A percentile compares a stretch with the other conserved stretches of the same genome.
Conservation (phyloP, 2,329 filamentous ascomycete species). For the Hymenotorrendiella dingleyae region DNA sequence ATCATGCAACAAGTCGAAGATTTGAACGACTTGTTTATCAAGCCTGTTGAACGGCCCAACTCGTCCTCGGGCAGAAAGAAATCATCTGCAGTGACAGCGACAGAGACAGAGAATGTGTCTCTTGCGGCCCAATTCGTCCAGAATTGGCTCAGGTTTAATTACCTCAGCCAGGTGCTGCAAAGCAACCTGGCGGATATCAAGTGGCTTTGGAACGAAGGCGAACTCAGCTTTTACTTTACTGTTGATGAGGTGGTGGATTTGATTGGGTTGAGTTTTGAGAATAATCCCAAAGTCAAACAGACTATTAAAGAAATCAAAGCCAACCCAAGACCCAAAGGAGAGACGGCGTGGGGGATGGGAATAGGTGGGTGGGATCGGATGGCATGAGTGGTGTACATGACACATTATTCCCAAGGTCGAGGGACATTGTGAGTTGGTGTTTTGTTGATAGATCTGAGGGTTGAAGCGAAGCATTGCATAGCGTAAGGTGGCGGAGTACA, state of each 20-base stretch:
- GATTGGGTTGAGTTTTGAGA: conserved; percentile 58
- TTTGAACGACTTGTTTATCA: conserved; percentile 55
- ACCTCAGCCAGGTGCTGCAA: conserved; percentile 58
- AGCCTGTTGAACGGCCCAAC: conserved; percentile 20
- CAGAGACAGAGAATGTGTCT: too few species aligned
- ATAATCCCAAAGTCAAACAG: conserved; percentile 51
- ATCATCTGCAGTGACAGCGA: conserved; percentile 6
- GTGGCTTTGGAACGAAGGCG: conserved; percentile 60
- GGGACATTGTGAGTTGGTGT: too few species aligned
- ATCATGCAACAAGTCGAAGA: conserved; percentile 51
- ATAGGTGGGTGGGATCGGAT: not conserved
- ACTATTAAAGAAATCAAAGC: conserved; percentile 52
- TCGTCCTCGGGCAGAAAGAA: not conserved
- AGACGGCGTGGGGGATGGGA: conserved; percentile 35
- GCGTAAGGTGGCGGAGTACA: too few species aligned
- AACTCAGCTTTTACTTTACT: conserved; percentile 58
- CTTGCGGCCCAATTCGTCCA: conserved; percentile 55
- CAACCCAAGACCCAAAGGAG: too few species aligned
- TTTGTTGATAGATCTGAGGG: too few species aligned
- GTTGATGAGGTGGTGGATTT: conserved; percentile 56
- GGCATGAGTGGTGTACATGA: too few species aligned
- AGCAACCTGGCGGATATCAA: conserved; percentile 59
- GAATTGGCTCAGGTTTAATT: conserved; percentile 59
- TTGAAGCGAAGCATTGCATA: too few species aligned
- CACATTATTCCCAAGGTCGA: too few species aligned